A percentile compares a stretch with the other conserved stretches of the same genome.
Conservation (phyloP, 306 rosid genomes). For the Malus orientalis region DNA sequence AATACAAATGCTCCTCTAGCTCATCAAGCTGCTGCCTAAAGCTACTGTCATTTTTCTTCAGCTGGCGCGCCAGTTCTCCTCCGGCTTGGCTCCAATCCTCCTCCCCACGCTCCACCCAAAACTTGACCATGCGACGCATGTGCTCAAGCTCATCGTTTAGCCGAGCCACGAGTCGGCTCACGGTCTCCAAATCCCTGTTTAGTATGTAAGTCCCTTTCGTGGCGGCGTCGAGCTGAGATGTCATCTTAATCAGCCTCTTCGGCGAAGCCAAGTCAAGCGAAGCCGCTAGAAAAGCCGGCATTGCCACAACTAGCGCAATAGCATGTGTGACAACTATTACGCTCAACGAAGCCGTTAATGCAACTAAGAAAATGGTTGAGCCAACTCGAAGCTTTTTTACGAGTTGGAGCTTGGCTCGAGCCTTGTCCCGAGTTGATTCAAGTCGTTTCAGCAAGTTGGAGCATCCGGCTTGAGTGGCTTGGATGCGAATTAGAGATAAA, state of each 20-base stretch:
- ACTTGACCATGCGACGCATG: conserved; percentile 24
- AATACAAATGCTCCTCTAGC: conserved; percentile 72
- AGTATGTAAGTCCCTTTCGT: conserved; percentile 64
- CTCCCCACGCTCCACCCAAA: conserved; percentile 52
- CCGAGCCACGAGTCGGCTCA: conserved; percentile 50
- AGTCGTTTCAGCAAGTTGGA: conserved; percentile 36
- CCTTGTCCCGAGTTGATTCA: conserved; percentile 39
- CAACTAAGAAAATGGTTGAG: conserved; percentile 31
- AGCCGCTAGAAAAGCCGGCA: conserved; percentile 30
- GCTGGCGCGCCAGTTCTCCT: conserved; percentile 40
- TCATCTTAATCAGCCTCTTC: conserved; percentile 15
- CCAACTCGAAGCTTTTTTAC: conserved; percentile 17
- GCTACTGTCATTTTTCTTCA: conserved; percentile 38
- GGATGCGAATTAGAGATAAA: conserved; percentile 7
- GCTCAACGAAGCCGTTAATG: conserved; percentile 31
- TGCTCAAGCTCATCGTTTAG: conserved; percentile 60
- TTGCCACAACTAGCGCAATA: conserved; percentile 37
- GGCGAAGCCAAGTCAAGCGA: conserved; percentile 21
- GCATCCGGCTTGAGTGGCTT: conserved; percentile 19
- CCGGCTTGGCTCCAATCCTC: conserved; percentile 28
- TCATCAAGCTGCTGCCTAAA: conserved; percentile 67
- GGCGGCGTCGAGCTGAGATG: conserved; percentile 51
- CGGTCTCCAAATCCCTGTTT: conserved; percentile 58
- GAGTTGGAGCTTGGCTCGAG: conserved; percentile 24
- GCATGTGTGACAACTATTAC: conserved; percentile 48